Percentiles rank a stretch among this genome's conserved stretches.
phyloP scores from a whole-genome alignment of 768 basidiomycete genomes.

The Punctularia strigosozonata region DNA sequence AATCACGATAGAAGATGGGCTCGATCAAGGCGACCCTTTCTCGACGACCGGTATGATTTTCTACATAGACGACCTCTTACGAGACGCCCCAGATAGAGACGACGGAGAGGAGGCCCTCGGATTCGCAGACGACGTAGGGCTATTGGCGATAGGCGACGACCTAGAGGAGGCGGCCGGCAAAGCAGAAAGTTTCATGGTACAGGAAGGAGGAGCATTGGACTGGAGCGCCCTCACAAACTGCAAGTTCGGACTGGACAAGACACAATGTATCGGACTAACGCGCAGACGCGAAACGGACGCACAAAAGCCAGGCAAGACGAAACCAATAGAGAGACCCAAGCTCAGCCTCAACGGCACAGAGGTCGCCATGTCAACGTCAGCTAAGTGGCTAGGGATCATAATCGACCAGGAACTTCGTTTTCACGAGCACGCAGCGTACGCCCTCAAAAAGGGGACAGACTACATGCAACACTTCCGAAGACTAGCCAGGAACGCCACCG shows the following conservation, averaged over 20 bases:
- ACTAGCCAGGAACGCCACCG: slow-evolving; percentile 1
- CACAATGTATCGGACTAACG: not conserved
- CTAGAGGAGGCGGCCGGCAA: slow-evolving; percentile 11
- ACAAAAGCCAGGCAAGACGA: not conserved
- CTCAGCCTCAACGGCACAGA: not conserved
- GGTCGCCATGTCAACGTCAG: not conserved
- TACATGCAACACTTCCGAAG: not conserved
- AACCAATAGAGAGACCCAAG: not conserved
- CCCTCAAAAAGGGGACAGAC: slow-evolving; percentile 1
- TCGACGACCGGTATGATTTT: slow-evolving; percentile 11
- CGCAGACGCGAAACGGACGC: not conserved
- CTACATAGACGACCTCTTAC: slow-evolving; percentile 13
- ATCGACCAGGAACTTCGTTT: slow-evolving; percentile 3
- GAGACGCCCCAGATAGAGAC: not conserved
- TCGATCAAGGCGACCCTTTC: slow-evolving; percentile 14
- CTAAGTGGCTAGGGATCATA: slow-evolving; percentile 5
- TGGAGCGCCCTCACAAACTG: not conserved
- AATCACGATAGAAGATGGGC: slow-evolving; percentile 7
- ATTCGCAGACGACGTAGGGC: slow-evolving; percentile 19
- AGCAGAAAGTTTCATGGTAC: not conserved
- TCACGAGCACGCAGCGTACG: slow-evolving; percentile 3
- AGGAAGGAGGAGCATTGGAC: not conserved
- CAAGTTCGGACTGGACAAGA: not conserved
- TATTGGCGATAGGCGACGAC: slow-evolving; percentile 13
- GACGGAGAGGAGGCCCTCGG: slow-evolving; percentile 12